These are phyloP conservation scores for Ananas comosus DNA, from an alignment of 176 grass and related monocot species.

Conservation along the genomic window DNA sequence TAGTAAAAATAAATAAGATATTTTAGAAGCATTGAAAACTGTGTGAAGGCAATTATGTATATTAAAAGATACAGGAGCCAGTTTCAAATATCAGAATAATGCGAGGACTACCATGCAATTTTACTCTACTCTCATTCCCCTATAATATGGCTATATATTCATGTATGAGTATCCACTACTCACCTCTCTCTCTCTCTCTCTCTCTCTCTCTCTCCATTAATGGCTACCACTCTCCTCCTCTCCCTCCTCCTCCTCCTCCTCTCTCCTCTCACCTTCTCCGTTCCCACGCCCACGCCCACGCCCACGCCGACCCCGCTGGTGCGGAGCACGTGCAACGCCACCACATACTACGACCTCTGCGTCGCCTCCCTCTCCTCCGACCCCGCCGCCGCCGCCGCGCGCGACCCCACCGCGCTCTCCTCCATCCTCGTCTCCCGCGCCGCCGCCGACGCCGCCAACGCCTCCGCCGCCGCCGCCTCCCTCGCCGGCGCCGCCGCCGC, in stretches of 20 bases:
- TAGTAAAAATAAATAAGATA: too few species aligned
- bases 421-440: conserved; percentile 47
- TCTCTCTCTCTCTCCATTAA: not conserved
- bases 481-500: conserved; percentile 5
- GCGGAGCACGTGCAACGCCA: conserved; percentile 62
- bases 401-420: conserved; percentile 59
- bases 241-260: conserved; percentile 16
- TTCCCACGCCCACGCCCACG: not conserved
- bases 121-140: too few species aligned
- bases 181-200: conserved; percentile 1
- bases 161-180: too few species aligned
- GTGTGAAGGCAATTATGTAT: too few species aligned
- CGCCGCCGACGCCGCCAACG: conserved; percentile 39
- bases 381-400: conserved; percentile 44
- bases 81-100: too few species aligned
- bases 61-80: too few species aligned
- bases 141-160: too few species aligned
- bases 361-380: conserved; percentile 50
- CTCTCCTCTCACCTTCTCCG: not conserved
- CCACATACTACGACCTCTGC: conserved; percentile 70
- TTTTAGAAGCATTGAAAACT: too few species aligned
- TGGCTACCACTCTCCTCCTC: conserved; percentile 14
- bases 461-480: conserved; percentile 33
- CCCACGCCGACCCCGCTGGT: conserved; percentile 28
- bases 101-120: too few species aligned